Base-by-base conservation (phyloP, 257 asterid species). In the Capsicum baccatum region DNA sequence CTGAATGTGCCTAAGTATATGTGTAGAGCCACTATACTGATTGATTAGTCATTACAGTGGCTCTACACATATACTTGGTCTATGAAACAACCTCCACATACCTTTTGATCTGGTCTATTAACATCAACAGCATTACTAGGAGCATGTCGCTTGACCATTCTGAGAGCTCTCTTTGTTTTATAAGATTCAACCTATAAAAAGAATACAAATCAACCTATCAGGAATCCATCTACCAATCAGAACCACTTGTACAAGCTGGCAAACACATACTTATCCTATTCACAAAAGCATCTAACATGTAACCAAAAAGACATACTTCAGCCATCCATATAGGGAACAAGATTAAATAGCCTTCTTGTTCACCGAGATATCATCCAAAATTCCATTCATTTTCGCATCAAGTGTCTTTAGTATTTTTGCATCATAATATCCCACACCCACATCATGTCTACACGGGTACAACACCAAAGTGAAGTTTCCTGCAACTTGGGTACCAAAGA, bases 71-170 rank as follows among this genome's bases (percentile, higher is more conserved):
- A 26, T 17, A 26, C 70, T 63, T 8, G 50, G 8, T 33, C 44
- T 52, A 26, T 54, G 48, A 78, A 54, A 78, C 47, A 54, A 58
- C 14, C 47, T 54, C 33, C 64, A 47, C 85, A 83, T 84, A 64
- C 91, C 86, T 83, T 85, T 63, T 80, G 79, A 78, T 62, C 85
- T 78, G 89, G 86, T 85, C 80, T 80, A 56, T 80, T 80, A 83
- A 89, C 92, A 83, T 85, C 88, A 58, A 87, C 83, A 39, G 89
- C 86, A 82, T 87, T 88, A 73, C 92, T 67, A 83, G 89, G 89
- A 81, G 91, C 90, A 88, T 92, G 96, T 73, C 97, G 89, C 86
- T 93, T 97, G 83, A 95, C 90, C 94, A 95, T 97, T 78, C 85
- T 92, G 87, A 92, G 88, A 67, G 92, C 94, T 89, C 97, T 95